Evolutionary conservation across 2,329 filamentous ascomycete genomes (phyloP).

Genomic region (Phyllosticta citriasiana): DNA sequence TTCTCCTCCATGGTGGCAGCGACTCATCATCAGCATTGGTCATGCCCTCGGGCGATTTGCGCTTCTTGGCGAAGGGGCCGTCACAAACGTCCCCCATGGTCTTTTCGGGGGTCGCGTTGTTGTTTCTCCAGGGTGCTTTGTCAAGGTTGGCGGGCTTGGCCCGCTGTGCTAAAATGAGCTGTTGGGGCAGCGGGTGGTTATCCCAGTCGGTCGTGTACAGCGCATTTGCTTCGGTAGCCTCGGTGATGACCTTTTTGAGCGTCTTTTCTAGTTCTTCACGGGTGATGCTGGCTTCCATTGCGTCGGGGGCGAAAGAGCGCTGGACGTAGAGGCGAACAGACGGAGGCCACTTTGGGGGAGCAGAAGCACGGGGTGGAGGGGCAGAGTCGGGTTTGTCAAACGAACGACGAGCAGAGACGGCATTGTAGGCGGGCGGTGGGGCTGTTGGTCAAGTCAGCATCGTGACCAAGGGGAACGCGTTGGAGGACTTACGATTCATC

Average conservation of each 20-base stretch:
- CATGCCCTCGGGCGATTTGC: conserved; percentile 59
- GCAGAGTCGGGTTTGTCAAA: conserved; percentile 19
- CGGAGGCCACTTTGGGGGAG: conserved; percentile 53
- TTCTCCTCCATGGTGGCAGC: conserved; percentile 62
- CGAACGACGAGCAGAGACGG: conserved; percentile 35
- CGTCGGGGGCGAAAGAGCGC: conserved; percentile 70
- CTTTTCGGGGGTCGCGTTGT: conserved; percentile 13
- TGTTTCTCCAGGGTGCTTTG: conserved; percentile 18
- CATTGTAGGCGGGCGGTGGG: conserved; percentile 8
- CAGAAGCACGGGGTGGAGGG: conserved; percentile 19
- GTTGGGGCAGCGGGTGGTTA: conserved; percentile 71
- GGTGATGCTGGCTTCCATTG: conserved; percentile 38
- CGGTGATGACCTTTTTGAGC: conserved; percentile 75
- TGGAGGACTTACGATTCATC: conserved; percentile 7
- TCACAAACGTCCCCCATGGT: conserved; percentile 12
- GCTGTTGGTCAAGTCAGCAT: neutral
- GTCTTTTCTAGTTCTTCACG: conserved; percentile 67
- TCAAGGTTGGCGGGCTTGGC: conserved; percentile 32
- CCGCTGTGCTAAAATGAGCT: conserved; percentile 66
- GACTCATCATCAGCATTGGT: conserved; percentile 41
- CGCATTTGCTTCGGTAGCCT: conserved; percentile 62
- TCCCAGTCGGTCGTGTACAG: conserved; percentile 76
- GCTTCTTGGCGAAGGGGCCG: conserved; percentile 48
- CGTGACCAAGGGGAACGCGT: neutral
- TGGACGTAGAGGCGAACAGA: conserved; percentile 84